Base-by-base conservation (phyloP, 306 rosid genomes). In the Citrullus amarus region DNA sequence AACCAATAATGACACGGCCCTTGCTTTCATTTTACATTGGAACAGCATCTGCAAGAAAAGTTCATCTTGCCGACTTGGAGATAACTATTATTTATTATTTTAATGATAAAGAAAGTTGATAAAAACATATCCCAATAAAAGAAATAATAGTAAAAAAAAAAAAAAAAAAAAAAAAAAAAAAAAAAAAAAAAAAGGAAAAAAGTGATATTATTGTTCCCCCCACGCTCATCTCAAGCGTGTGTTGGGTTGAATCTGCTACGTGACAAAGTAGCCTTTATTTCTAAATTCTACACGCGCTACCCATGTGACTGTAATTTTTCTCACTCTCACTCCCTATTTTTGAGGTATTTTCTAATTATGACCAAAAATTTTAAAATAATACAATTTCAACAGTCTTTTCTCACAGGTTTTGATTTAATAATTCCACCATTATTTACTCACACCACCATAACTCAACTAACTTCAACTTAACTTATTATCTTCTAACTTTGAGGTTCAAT, bases 151-250 rank as follows among this genome's bases (percentile, higher is more conserved):
- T 48, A 17, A 54, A 9, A 28, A 25, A 12, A 2, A 20, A 22
- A 9, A 22, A 10, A 28, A 32, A 30, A 18, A 8, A 7, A 13
- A 5, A 48, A 17, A 54, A 9, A 28, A 25, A 12, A 2, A 20
- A 22, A 9, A 22, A 10, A 17, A 54, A 9, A 28, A 25, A 12
- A 2, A 20, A 22, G 1, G 4, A 9, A 22, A 10, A 8, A 34
- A 18, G n/a, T 22, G 36, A 22, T 44, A 44, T 69, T 43, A 44
- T 69, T 69, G 34, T 43, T 69, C 75, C 34, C 51, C 55, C 56
- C 75, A 69, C 75, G 75, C 75, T 69, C 75, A 13, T 69, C 55
- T 18, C n/a, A 69, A 43, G 75, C 75, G 75, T 69, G 55, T 69
- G 75, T 69, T 41, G 75, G 75, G 17, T 43, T 69, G 32, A 61